A percentile compares a stretch with the other conserved stretches of the same genome.
These are phyloP conservation scores for Takakia lepidozioides DNA, from an alignment of 225 moss, liverwort and hornwort species.

Conservation along the genomic window DNA sequence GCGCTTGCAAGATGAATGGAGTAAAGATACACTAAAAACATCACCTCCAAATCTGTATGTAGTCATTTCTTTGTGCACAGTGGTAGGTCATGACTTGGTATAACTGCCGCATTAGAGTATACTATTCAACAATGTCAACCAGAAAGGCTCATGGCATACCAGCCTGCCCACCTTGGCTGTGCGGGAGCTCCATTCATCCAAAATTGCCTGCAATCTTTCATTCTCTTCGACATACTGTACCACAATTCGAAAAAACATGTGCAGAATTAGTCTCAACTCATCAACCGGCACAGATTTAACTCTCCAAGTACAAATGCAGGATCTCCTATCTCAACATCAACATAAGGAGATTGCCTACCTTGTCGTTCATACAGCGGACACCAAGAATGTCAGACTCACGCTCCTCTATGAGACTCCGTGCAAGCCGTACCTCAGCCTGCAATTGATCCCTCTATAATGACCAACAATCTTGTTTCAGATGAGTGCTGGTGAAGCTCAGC, in stretches of 20 bases:
- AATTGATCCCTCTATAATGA: slow-evolving; percentile 81
- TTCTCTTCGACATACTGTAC: slow-evolving; percentile 89
- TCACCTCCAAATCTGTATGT: neutral
- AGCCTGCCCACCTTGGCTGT: slow-evolving; percentile 63
- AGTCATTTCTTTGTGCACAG: neutral
- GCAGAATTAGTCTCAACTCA: no score
- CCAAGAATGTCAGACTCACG: slow-evolving; percentile 78
- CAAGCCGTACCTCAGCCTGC: slow-evolving; percentile 69
- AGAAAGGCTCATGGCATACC: neutral
- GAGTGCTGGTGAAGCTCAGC: neutral
- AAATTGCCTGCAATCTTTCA: slow-evolving; percentile 76
- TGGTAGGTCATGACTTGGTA: neutral
- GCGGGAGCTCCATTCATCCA: slow-evolving; percentile 96
- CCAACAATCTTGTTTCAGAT: no score
- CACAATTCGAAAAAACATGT: neutral
- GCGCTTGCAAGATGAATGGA: no score
- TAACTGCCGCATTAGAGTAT: neutral
- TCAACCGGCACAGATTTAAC: neutral
- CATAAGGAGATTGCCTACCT: slow-evolving; percentile 25
- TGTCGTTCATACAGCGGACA: slow-evolving; percentile 65
- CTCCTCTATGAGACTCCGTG: slow-evolving; percentile 69
- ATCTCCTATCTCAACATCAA: neutral
- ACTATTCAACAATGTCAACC: no score
- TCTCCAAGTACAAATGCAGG: neutral
- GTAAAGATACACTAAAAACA: no score